Evolutionary conservation across 1,139 yeast species (phyloP), one percentile per base, ranked within the genome.

Genomic region (Kodamaea derodonti): DNA sequence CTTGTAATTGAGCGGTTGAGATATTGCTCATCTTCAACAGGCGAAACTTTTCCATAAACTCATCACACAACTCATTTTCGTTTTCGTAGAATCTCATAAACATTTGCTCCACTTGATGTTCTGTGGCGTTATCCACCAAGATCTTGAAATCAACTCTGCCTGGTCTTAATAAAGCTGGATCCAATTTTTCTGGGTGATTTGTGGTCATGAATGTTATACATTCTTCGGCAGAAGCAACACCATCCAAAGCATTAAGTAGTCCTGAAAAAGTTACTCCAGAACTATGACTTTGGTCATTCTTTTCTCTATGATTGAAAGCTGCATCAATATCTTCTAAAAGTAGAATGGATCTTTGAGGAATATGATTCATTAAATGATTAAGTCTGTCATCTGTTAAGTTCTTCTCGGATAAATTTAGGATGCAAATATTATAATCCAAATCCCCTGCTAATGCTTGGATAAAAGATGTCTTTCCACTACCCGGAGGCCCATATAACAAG

Each of bases 141-240:
- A 80, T 82, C 60, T 87, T 87, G 58, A 72, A 81, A 55, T 92
- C 99, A 20, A 92, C 84, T 57, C 99, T 73, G 3, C 99, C 99
- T 0, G 99, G 99, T 46, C 99, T 73, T 44, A 84, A 64, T 37
- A 84, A 62, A 0, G 94, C 94, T 3, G 87, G 88, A 52, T 92
- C 99, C 29, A 92, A 68, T 42, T 78, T 78, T 47, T 92, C 97
- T 0, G 97, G 97, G 52, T 92, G 98, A 58, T 92, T 92, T 15
- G 98, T 90, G 12, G 99, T 92, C 98, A 92, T 92, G 59, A 92
- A 92, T 0, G 97, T 92, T 27, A 92, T 73, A 33, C 96, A 84
- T 53, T 92, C 98, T 52, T 92, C 98, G 1, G 97, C 95, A 30
- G 96, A 85, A 2, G 97, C 95, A n/a, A 92, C 98, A 33, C 98